Conservation (phyloP, 2,329 filamentous ascomycete genomes). For the Eutypa lata region DNA sequence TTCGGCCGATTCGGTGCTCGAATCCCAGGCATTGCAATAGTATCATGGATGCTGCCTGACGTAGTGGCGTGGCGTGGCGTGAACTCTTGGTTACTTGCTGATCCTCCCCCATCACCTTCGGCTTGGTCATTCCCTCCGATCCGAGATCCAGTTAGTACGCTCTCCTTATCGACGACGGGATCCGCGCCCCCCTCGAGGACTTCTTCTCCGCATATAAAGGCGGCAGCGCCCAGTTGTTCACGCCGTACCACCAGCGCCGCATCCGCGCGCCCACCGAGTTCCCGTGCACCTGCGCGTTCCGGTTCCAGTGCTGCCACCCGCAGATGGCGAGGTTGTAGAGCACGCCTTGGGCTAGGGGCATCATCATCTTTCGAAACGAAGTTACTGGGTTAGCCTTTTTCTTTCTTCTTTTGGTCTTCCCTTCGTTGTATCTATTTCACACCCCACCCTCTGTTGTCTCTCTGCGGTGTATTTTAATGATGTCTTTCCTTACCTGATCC, state of each 20-base stretch:
- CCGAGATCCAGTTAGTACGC: too few species aligned
- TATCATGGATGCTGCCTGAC: too few species aligned
- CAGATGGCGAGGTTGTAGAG: constrained; percentile 82
- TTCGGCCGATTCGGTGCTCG: too few species aligned
- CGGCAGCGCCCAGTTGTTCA: constrained; percentile 85
- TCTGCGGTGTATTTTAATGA: not conserved
- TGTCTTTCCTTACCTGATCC: constrained; percentile 67
- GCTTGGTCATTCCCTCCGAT: too few species aligned
- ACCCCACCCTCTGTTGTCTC: not conserved
- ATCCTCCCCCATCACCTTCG: too few species aligned
- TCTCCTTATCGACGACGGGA: too few species aligned
- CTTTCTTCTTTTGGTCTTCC: not conserved
- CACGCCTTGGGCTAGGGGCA: constrained; percentile 84
- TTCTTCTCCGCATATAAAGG: not conserved
- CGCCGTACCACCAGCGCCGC: constrained; percentile 89
- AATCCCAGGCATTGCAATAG: too few species aligned
- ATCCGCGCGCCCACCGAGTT: constrained; percentile 72
- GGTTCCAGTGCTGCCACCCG: constrained; percentile 91
- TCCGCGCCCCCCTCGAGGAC: too few species aligned
- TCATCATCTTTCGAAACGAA: constrained; percentile 60
- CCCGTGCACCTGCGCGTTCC: constrained; percentile 71
- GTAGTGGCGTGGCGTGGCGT: too few species aligned
- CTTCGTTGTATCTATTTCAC: not conserved
- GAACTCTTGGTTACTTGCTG: too few species aligned
- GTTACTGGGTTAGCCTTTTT: too few species aligned